Base-by-base conservation (phyloP, 805 yeast genomes). In the Ogataea angusta region DNA sequence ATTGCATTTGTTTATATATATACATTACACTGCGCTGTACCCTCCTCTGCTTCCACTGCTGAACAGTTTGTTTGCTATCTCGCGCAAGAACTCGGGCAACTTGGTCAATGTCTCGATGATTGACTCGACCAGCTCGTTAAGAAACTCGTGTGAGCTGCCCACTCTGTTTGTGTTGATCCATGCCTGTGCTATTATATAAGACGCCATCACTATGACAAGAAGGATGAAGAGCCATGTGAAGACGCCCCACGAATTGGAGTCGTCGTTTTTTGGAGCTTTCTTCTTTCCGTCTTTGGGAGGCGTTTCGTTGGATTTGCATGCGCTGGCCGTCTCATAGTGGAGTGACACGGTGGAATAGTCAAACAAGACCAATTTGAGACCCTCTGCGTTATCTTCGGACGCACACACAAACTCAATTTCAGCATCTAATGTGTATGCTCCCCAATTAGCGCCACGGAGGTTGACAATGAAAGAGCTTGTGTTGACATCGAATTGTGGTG, bases 161-260 rank as follows among this genome's bases (percentile, higher is more conserved):
- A 85, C 79, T 51, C 84, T 78, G 52, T 78, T 78, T 2, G 62
- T 50, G 60, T 82, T 78, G 49, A 82, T 70, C 86, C 89, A 84
- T 1, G 89, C 85, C 24, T 82, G 82, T 18, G 80, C 80, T 38
- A 82, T 75, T 17, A 84, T 75, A 61, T 86, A 90, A 30, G 79
- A 78, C 33, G 88, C 80, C 52, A 85, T 72, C 33, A 75, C 74
- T 24, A 91, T 62, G 13, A 86, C 85, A 49, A 82, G 63, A 45
- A 89, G 64, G 51, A 90, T 80, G 57, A 90, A 86, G 8, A 88
- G 55, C 81, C 91, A 86, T 2, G 89, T 76, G 58, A 90, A 77
- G 73, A 90, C 77, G 38, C 95, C 93, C 82, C 91, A 80, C 43
- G 81, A 78, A 54, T 64, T 35, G 10, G 78, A 68, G 29, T 60